A percentile compares a stretch with the other conserved stretches of the same genome.
These are phyloP conservation scores for Candolleomyces aberdarensis DNA, from an alignment of 768 basidiomycete genomes.

Conservation along the genomic window DNA sequence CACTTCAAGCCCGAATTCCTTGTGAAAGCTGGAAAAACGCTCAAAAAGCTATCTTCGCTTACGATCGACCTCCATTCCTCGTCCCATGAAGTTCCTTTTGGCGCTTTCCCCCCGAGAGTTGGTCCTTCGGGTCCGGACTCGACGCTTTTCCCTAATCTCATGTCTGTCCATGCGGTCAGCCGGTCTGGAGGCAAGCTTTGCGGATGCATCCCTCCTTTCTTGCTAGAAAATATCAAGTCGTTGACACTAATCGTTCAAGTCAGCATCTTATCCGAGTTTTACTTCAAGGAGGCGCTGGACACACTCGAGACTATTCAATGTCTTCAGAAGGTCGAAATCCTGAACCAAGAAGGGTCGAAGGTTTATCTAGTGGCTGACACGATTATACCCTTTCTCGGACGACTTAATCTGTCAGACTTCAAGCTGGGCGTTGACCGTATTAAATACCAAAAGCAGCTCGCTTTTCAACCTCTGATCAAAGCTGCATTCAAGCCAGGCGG, in stretches of 20 bases:
- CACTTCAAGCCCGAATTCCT: not conserved
- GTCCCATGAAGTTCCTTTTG: not conserved
- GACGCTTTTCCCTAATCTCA: not conserved
- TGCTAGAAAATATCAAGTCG: not conserved
- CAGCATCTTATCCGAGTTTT: not conserved
- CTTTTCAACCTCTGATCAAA: not conserved
- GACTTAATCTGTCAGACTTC: not conserved
- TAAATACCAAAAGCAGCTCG: not conserved
- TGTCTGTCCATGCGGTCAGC: not conserved
- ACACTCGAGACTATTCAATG: not conserved
- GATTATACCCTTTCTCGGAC: not conserved
- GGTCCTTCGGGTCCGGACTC: too few species aligned
- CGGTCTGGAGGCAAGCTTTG: not conserved
- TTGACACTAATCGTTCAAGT: not conserved
- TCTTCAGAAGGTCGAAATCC: not conserved
- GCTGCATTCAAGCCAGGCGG: not conserved
- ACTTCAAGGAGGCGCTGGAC: not conserved
- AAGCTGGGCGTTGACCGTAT: not conserved
- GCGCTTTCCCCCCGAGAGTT: not conserved
- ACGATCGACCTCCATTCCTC: not conserved
- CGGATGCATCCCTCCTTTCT: not conserved
- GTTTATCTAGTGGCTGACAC: not conserved
- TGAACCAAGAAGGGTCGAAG: too few species aligned
- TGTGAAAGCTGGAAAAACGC: not conserved
- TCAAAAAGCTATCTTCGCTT: not conserved